Conservation (phyloP, 371 early-diverging fungal genomes). For the Umbelopsis sp. region DNA sequence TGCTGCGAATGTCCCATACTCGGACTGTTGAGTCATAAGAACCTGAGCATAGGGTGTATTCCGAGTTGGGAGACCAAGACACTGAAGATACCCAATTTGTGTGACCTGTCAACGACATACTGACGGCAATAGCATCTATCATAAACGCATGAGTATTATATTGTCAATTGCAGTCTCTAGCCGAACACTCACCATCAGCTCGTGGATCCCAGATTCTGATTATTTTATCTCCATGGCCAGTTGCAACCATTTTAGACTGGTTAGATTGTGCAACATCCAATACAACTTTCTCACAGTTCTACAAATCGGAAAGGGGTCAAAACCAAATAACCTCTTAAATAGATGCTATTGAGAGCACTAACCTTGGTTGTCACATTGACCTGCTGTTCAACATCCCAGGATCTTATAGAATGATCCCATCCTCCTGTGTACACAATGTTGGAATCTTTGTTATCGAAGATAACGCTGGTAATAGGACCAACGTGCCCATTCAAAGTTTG, state of each 20-base stretch:
- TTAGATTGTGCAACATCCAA: constrained; percentile 75
- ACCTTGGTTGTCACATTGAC: constrained; percentile 79
- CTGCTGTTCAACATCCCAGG: constrained; percentile 85
- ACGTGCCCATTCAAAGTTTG: constrained; percentile 75
- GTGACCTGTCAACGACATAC: constrained; percentile 79
- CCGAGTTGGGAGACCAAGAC: constrained; percentile 82
- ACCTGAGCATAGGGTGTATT: constrained; percentile 76
- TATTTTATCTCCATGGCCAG: constrained; percentile 84
- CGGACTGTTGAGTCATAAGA: constrained; percentile 89
- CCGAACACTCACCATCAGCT: constrained; percentile 53
- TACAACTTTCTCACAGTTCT: constrained; percentile 90
- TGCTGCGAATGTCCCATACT: constrained; percentile 94
- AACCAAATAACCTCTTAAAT: too few species aligned
- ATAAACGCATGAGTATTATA: constrained; percentile 3
- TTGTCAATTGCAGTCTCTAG: not conserved
- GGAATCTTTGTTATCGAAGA: constrained; percentile 56
- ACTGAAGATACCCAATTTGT: constrained; percentile 83
- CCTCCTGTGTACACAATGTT: constrained; percentile 83
- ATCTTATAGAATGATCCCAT: constrained; percentile 91
- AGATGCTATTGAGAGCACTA: not conserved
- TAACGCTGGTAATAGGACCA: constrained; percentile 79
- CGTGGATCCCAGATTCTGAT: constrained; percentile 92
- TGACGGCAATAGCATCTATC: constrained; percentile 73
- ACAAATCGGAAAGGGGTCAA: constrained; percentile 1
- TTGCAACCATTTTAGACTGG: constrained; percentile 73